Percentiles rank a stretch among this genome's conserved stretches.
phyloP scores from a whole-genome alignment of 192 early-diverging fungal species.

The Backusella westeae region DNA sequence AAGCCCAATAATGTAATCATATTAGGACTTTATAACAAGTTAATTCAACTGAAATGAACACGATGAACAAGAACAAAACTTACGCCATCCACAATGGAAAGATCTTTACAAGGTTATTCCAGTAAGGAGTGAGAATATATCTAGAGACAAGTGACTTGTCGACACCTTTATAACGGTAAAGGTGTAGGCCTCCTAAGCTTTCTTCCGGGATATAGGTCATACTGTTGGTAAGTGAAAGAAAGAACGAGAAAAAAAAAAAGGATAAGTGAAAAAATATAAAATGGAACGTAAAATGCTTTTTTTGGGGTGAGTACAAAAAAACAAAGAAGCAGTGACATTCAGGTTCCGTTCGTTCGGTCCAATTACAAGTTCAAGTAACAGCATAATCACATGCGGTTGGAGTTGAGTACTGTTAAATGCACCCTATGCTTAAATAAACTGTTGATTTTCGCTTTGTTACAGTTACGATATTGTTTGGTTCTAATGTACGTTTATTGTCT shows the following conservation, averaged over 20 bases:
- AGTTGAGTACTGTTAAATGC: not conserved
- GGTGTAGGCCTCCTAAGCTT: slow-evolving; percentile 66
- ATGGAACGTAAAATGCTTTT: not conserved
- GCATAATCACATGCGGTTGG: slow-evolving; percentile 1
- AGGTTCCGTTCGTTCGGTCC: slow-evolving; percentile 2
- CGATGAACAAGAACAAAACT: slow-evolving; percentile 37
- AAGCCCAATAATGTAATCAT: slow-evolving; percentile 88
- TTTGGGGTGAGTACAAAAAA: slow-evolving; percentile 7
- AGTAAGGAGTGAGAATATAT: slow-evolving; percentile 84
- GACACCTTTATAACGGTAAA: slow-evolving; percentile 77
- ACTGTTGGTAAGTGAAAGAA: not conserved
- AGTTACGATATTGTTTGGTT: not conserved
- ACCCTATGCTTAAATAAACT: not conserved
- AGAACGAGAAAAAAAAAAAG: not conserved
- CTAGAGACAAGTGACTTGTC: slow-evolving; percentile 83
- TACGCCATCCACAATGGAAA: slow-evolving; percentile 96
- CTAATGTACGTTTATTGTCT: not conserved
- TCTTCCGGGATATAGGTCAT: slow-evolving; percentile 65
- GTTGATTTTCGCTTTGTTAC: not conserved
- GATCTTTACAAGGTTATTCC: slow-evolving; percentile 84
- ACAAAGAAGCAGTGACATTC: slow-evolving; percentile 6
- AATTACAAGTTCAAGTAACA: not conserved
- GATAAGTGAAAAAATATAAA: not conserved
- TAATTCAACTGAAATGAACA: not conserved
- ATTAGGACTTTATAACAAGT: slow-evolving; percentile 62